These are phyloP conservation scores for Candida silvicultrix DNA, from an alignment of 805 yeast genomes.

Conservation along the genomic window DNA sequence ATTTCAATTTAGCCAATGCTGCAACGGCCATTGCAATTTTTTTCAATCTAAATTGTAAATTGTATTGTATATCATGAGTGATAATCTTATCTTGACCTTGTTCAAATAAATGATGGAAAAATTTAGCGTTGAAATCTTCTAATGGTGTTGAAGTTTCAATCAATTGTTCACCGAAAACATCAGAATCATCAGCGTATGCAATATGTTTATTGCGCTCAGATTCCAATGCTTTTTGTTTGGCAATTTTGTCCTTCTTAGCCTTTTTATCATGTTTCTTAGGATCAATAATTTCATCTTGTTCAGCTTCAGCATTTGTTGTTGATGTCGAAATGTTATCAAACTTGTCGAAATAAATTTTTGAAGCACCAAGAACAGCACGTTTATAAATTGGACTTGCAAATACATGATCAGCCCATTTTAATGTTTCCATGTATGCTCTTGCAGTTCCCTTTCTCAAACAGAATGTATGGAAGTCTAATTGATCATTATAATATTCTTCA, in stretches of 20 bases:
- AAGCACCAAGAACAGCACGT: conserved; percentile 64
- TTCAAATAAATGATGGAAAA: conserved; percentile 29
- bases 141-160: conserved; percentile 32
- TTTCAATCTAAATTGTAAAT: conserved; percentile 15
- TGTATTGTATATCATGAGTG: conserved; percentile 9
- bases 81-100: conserved; percentile 38
- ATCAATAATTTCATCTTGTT: conserved; percentile 7
- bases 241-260: conserved; percentile 51
- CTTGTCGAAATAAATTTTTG: conserved; percentile 44
- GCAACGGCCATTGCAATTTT: conserved; percentile 19
- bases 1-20: conserved; percentile 16
- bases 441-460: conserved; percentile 89
- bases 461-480: conserved; percentile 90
- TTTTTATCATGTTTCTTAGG: conserved; percentile 36
- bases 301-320: conserved; percentile 8
- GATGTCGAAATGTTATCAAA: conserved; percentile 14
- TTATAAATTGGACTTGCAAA: conserved; percentile 64
- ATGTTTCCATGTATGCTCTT: conserved; percentile 69
- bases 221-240: conserved; percentile 46
- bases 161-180: conserved; percentile 50
- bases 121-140: conserved; percentile 37
- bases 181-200: conserved; percentile 42
- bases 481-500: conserved; percentile 72
- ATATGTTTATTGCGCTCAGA: conserved; percentile 39
- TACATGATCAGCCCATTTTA: conserved; percentile 77